Base-by-base conservation (phyloP, 176 grass and related monocot genomes). In the Phoenix dactylifera region DNA sequence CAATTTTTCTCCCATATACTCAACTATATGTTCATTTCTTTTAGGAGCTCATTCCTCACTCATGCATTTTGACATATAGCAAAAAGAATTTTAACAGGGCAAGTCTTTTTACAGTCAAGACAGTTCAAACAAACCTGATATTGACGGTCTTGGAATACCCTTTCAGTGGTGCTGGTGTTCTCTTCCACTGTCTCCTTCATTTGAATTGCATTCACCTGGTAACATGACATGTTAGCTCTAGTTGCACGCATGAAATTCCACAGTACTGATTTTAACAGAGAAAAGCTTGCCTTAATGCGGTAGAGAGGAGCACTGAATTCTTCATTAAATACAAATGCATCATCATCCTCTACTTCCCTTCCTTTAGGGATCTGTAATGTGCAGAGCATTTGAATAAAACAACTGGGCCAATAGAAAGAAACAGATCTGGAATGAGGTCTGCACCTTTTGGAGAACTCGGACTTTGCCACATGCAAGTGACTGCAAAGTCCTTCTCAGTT, bases 111-210 rank as follows among this genome's bases (percentile, higher is more conserved):
- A 2, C 35, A 44, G 35, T 14, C 6, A 44, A 44, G 35, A 44
- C 35, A 44, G 35, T 44, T 44, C 9, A 78, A 54, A 74, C 32
- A 81, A 49, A 83, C 94, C 94, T 98, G 94, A 75, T 98, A 98
- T 57, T 98, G 94, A 63, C 94, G 79, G 63, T 98, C 94, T 71
- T 92, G 87, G 55, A 98, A 98, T 35, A 98, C 94, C 83, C 88
- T 82, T 76, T 98, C 88, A 4, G 94, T 98, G 50, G 94, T 98
- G 67, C 85, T 98, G 7, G 88, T 98, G 76, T 98, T 98, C 77
- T 98, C 94, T 88, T 92, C 94, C 50, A 98, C 88, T 5, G 94
- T 98, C 68, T 98, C 94, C 62, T 98, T 98, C 88, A 98, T 98
- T 63, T 98, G 94, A 79, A 98, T 98, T 55, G 94, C 94, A 86